Conservation (phyloP, 768 basidiomycete genomes). For the Coprinopsis strossmayeri region DNA sequence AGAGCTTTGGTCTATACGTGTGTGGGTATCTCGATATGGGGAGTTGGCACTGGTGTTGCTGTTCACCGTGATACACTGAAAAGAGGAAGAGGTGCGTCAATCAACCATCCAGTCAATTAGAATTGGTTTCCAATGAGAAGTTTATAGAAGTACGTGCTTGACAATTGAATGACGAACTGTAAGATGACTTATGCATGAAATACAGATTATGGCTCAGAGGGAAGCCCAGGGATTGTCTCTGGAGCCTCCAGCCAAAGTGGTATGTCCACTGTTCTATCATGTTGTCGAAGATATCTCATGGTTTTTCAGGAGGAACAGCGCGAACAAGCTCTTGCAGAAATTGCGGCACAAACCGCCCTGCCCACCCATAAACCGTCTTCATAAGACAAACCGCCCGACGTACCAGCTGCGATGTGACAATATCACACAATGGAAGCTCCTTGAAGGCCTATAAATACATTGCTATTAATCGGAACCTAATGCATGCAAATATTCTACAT, state of each 20-base stretch:
- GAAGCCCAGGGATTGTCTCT: slow-evolving; percentile 21
- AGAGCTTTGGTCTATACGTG: slow-evolving; percentile 49
- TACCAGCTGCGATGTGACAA: too few relatives aligned
- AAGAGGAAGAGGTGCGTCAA: slow-evolving; percentile 46
- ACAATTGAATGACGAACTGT: too few relatives aligned
- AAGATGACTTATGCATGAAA: not conserved
- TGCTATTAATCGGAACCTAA: too few relatives aligned
- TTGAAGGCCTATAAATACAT: too few relatives aligned
- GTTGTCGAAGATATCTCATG: not conserved
- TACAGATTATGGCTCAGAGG: slow-evolving; percentile 27
- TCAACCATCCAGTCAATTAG: not conserved
- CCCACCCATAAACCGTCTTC: slow-evolving; percentile 12
- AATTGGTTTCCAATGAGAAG: not conserved
- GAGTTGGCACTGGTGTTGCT: slow-evolving; percentile 43
- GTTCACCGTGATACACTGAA: slow-evolving; percentile 50
- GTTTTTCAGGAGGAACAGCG: slow-evolving; percentile 29
- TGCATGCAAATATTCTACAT: not conserved
- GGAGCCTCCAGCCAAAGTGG: slow-evolving; percentile 23
- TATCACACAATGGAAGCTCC: too few relatives aligned
- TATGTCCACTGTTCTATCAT: slow-evolving; percentile 12
- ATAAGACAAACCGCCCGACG: too few relatives aligned
- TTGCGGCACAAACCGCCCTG: slow-evolving; percentile 29
- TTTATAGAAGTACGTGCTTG: too few relatives aligned
- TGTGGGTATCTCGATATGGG: slow-evolving; percentile 45
- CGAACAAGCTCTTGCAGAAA: slow-evolving; percentile 34